Evolutionary conservation across 345 rosid species (phyloP).

Genomic region (Erysimum cheiranthoides): DNA sequence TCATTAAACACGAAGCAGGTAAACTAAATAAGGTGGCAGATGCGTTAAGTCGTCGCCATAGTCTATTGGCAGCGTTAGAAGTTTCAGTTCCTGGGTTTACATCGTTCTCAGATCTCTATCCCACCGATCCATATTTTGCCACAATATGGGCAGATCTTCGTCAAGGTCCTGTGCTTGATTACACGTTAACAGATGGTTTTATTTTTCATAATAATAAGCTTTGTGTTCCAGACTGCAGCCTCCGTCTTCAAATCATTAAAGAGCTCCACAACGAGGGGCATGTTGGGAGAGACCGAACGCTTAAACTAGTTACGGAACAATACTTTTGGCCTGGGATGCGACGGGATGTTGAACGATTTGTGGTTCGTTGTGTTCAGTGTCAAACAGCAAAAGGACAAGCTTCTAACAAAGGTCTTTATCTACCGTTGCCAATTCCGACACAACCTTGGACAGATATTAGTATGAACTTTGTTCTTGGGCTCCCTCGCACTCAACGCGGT

Average conservation of each 20-base stretch:
- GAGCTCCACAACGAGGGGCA: neutral
- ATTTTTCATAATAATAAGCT: neutral
- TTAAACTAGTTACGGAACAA: no score
- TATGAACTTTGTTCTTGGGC: neutral
- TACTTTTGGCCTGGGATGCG: neutral
- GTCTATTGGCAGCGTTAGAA: no score
- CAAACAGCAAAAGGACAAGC: neutral
- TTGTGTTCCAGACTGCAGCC: neutral
- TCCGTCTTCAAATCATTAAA: neutral
- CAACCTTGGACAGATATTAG: neutral
- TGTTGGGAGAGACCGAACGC: no score
- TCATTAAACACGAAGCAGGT: no score
- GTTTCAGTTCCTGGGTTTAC: no score
- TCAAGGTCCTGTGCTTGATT: no score
- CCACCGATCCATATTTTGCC: no score
- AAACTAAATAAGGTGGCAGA: no score
- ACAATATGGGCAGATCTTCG: no score
- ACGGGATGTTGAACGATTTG: neutral
- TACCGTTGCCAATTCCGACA: neutral
- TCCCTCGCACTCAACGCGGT: neutral
- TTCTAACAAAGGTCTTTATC: neutral
- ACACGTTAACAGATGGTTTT: no score
- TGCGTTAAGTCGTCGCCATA: no score
- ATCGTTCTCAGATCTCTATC: no score
- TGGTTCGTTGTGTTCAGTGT: neutral